These are phyloP conservation scores for Hanseniaspora lindneri DNA, from an alignment of 805 yeast genomes.

Conservation along the genomic window DNA sequence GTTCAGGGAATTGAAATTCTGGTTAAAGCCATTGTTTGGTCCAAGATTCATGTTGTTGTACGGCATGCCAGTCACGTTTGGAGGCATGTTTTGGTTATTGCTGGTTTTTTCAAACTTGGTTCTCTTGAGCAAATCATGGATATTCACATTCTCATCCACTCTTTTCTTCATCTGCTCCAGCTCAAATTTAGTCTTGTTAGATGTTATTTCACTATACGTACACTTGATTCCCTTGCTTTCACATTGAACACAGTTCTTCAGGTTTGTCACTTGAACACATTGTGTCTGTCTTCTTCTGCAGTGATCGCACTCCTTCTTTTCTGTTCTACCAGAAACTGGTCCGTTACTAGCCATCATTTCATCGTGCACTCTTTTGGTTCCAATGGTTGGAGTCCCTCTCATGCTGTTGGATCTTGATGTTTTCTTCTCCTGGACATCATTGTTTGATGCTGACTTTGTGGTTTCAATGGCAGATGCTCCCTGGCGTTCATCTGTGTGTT, in stretches of 20 bases:
- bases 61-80: not conserved
- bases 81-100: constrained; percentile 2
- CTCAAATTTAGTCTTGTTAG: constrained; percentile 32
- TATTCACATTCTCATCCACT: constrained; percentile 21
- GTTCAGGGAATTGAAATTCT: constrained; percentile 1
- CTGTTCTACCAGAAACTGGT: constrained; percentile 17
- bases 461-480: no score
- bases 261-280: constrained; percentile 57
- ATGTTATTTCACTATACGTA: constrained; percentile 52
- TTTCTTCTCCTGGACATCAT: not conserved
- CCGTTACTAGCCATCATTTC: constrained; percentile 22
- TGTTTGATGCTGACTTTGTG: constrained; percentile 15
- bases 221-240: constrained; percentile 63
- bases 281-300: constrained; percentile 71
- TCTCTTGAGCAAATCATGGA: constrained; percentile 21
- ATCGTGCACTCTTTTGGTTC: constrained; percentile 23
- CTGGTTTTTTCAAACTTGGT: constrained; percentile 18
- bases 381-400: constrained; percentile 14
- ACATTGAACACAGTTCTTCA: constrained; percentile 61
- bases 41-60: not conserved
- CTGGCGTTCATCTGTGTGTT: no score
- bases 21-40: not conserved
- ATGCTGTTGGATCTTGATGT: constrained; percentile 7
- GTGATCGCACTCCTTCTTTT: constrained; percentile 57
- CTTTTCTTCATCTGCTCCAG: constrained; percentile 24